Base-by-base conservation (phyloP, 1,284 basidiomycete genomes). In the Ceratobasidium sp. region DNA sequence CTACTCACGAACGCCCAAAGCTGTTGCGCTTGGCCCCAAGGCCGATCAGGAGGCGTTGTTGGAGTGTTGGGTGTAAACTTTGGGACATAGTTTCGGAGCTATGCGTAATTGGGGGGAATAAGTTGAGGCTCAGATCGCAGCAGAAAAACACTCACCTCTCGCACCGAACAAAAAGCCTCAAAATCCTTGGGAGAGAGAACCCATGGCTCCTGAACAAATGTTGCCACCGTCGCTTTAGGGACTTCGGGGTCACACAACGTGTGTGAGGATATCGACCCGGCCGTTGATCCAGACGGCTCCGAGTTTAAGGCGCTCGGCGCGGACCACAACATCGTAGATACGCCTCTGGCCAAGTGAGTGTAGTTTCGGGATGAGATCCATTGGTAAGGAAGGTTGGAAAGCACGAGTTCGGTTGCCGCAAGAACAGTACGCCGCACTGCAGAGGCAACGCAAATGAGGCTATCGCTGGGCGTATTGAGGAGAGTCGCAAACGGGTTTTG, bases 1-100 rank as follows among this genome's bases (percentile, higher is more conserved):
- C 13, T n/a, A 54, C 68, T 71, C 37, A 71, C 68, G 24, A 71
- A 71, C 34, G 68, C 68, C 68, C 68, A 71, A n/a, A 71, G 68
- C 34, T 71, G 68, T 43, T 71, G 68, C 27, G 68, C 68, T 22
- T 71, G 68, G 6, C 54, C 41, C 68, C 68, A 71, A 58, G 68
- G 68, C n/a, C 39, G 34, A 56, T 71, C 68, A 59, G 54, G 14
- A 24, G 54, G 68, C 22, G 54, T 59, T 16, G 19, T 39, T 46
- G 68, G 54, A 6, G 68, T 59, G 16, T 48, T 24, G 5, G 54
- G 24, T 19, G 49, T 53, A 29, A 71, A 71, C n/a, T 71, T 71
- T 29, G 68, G 68, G 7, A 71, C 68, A n/a, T 31, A 71, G 37
- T 71, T 71, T 49, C 68, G 58, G 54, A 71, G 68, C 68, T 71